A percentile compares a stretch with the other conserved stretches of the same genome.
These are phyloP conservation scores for Mycena leptocephala DNA, from an alignment of 768 basidiomycete species.

Conservation along the genomic window DNA sequence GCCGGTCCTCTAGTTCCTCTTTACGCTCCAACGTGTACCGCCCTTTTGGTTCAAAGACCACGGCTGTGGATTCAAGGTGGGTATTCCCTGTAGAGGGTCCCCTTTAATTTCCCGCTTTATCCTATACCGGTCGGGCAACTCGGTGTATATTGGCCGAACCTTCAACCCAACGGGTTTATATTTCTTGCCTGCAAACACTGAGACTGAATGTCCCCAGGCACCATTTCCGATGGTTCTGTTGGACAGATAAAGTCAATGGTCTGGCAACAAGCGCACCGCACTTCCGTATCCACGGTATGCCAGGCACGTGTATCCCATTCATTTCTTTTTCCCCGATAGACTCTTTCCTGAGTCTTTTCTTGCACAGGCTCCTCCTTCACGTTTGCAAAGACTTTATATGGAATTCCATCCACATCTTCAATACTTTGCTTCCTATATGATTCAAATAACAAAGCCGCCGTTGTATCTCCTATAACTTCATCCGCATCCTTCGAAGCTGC, in stretches of 20 bases:
- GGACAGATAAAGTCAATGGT: background rate
- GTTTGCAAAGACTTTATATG: slow-evolving; percentile 23
- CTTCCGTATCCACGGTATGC: background rate
- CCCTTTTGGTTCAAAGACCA: slow-evolving; percentile 34
- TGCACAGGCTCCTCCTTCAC: background rate
- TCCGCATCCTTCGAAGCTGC: background rate
- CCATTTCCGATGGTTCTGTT: background rate
- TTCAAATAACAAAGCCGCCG: background rate
- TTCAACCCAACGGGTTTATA: slow-evolving; percentile 41
- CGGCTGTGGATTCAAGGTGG: slow-evolving; percentile 33
- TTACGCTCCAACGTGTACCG: slow-evolving; percentile 39
- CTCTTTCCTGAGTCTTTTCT: background rate
- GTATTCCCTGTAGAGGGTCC: slow-evolving; percentile 42
- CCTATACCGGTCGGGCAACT: slow-evolving; percentile 37
- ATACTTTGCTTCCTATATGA: background rate
- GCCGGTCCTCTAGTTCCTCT: slow-evolving; percentile 36
- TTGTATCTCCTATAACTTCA: background rate
- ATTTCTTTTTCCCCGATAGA: background rate
- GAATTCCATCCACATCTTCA: slow-evolving; percentile 5
- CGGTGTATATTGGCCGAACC: slow-evolving; percentile 38
- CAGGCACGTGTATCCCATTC: background rate
- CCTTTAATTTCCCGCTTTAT: slow-evolving; percentile 39
- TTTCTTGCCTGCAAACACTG: slow-evolving; percentile 29
- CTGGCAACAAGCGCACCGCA: slow-evolving; percentile 5
- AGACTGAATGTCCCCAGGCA: background rate